Conservation (phyloP, 306 rosid species). For the Gastrolobium bilobum region DNA sequence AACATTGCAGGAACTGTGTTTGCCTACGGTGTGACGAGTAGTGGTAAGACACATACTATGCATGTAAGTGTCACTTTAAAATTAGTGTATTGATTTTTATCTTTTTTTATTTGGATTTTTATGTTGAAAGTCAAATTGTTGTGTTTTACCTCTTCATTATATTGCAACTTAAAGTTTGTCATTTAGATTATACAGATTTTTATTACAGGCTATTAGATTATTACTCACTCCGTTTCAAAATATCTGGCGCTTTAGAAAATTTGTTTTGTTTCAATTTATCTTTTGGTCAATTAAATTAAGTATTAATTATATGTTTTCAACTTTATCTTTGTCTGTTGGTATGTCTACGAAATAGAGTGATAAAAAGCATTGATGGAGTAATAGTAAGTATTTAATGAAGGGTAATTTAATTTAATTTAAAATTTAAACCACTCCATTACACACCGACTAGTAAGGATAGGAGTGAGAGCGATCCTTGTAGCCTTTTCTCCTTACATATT, state of each 20-base stretch:
- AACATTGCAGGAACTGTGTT: slow-evolving; percentile 94
- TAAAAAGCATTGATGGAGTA: slow-evolving; percentile 9
- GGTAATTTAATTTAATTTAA: not conserved
- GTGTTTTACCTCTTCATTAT: slow-evolving; percentile 26
- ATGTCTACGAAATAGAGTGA: slow-evolving; percentile 20
- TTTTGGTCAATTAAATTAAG: slow-evolving; percentile 16
- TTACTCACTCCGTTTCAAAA: not conserved
- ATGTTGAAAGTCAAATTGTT: not conserved
- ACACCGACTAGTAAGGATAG: no score
- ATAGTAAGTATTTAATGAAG: not conserved
- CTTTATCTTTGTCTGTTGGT: slow-evolving; percentile 2
- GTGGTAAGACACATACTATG: slow-evolving; percentile 99
- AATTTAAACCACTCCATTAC: no score
- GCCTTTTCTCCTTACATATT: no score
- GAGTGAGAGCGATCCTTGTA: no score
- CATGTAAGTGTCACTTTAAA: slow-evolving; percentile 72
- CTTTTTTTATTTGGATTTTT: slow-evolving; percentile 34
- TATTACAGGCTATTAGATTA: slow-evolving; percentile 8
- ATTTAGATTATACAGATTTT: slow-evolving; percentile 7
- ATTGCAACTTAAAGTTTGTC: slow-evolving; percentile 32
- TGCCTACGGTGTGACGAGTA: slow-evolving; percentile 99
- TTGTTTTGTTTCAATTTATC: slow-evolving; percentile 28
- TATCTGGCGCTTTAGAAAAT: not conserved
- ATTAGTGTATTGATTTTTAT: slow-evolving; percentile 3
- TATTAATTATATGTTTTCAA: slow-evolving; percentile 16